These are phyloP conservation scores for Lentinus brumalis DNA, from an alignment of 768 basidiomycete species.

Conservation along the genomic window DNA sequence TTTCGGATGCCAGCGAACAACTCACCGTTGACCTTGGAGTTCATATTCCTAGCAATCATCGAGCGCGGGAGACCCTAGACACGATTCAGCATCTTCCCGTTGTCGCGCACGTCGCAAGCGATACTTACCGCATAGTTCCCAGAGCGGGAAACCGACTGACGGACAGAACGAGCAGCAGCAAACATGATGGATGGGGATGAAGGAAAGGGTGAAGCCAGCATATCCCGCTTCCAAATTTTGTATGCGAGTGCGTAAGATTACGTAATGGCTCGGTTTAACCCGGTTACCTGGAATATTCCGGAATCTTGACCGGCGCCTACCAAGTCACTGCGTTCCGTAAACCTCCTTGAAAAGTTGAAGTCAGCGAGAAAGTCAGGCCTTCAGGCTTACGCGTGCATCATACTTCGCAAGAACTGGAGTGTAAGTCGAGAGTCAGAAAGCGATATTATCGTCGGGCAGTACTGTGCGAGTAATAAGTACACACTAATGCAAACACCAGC, in stretches of 20 bases:
- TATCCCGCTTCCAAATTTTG: slow-evolving; percentile 23
- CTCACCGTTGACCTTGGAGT: slow-evolving; percentile 89
- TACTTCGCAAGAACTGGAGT: not conserved
- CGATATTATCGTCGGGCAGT: slow-evolving; percentile 23
- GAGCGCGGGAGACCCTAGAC: slow-evolving; percentile 66
- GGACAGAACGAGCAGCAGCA: slow-evolving; percentile 65
- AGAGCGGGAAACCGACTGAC: slow-evolving; percentile 57
- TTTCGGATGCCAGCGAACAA: slow-evolving; percentile 11
- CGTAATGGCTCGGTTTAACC: slow-evolving; percentile 18
- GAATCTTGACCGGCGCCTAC: slow-evolving; percentile 7
- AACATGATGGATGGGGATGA: slow-evolving; percentile 65
- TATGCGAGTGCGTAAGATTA: slow-evolving; percentile 25
- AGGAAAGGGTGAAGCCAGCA: slow-evolving; percentile 34
- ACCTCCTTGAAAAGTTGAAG: not conserved
- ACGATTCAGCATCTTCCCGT: slow-evolving; percentile 13
- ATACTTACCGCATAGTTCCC: slow-evolving; percentile 62
- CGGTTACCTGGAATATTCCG: slow-evolving; percentile 24
- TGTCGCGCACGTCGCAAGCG: not conserved
- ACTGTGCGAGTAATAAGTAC: slow-evolving; percentile 27
- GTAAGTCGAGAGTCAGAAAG: slow-evolving; percentile 9
- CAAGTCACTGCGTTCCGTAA: not conserved
- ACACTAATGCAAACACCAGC: slow-evolving; percentile 24
- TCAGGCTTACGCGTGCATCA: too few relatives aligned
- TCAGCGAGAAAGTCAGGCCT: too few relatives aligned
- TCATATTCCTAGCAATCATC: slow-evolving; percentile 89